phyloP scores from a whole-genome alignment of 768 basidiomycete genomes.

The Cyclocybe cylindracea region DNA sequence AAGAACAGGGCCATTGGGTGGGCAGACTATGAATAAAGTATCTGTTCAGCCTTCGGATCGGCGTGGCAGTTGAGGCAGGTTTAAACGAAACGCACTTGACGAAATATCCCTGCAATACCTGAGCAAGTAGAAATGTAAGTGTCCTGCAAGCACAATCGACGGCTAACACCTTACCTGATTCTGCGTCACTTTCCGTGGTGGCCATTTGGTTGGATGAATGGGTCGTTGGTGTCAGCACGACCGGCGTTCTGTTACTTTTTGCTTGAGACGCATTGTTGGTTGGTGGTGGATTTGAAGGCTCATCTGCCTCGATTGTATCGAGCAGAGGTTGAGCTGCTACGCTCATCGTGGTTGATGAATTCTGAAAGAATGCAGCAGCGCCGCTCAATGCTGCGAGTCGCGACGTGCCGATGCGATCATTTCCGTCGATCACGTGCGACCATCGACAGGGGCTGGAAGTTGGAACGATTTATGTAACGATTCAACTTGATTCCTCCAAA shows the following conservation, averaged over 20 bases:
- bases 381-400: background rate
- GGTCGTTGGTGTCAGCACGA: conserved; percentile 61
- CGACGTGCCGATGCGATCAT: background rate
- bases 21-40: conserved; percentile 55
- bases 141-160: background rate
- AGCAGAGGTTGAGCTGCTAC: conserved; percentile 59
- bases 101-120: conserved; percentile 77
- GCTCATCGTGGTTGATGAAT: conserved; percentile 46
- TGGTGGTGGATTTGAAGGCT: conserved; percentile 40
- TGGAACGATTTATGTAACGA: no score
- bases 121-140: background rate
- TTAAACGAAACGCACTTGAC: conserved; percentile 53
- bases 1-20: conserved; percentile 85
- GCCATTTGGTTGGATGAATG: conserved; percentile 45
- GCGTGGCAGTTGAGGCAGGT: background rate
- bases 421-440: conserved; percentile 2
- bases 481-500: no score
- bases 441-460: no score
- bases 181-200: conserved; percentile 64
- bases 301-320: conserved; percentile 88
- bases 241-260: conserved; percentile 35
- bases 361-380: background rate
- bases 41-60: conserved; percentile 4
- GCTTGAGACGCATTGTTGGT: conserved; percentile 29
- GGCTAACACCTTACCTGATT: conserved; percentile 57